phyloP scores from a whole-genome alignment of 768 basidiomycete species.

The Tubosaeta sp. region DNA sequence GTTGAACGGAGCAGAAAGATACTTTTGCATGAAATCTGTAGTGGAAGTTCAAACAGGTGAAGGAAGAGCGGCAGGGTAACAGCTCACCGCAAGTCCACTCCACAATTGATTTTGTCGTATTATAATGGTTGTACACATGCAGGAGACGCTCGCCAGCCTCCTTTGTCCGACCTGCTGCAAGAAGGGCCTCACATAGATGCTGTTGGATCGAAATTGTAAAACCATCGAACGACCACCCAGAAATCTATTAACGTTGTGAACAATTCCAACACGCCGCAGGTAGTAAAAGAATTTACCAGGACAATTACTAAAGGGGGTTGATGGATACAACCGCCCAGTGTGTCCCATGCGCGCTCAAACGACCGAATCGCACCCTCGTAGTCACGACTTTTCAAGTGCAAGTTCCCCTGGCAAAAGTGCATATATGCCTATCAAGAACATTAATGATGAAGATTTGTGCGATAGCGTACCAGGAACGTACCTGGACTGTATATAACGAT shows the following conservation, averaged over 20 bases:
- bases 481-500: not conserved
- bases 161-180: not conserved
- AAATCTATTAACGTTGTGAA: not conserved
- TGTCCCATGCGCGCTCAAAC: not conserved
- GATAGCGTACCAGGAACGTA: not conserved
- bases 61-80: not conserved
- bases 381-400: not conserved
- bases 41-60: not conserved
- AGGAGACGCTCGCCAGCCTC: not conserved
- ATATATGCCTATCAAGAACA: not conserved
- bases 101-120: not conserved
- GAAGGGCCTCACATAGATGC: slow-evolving; percentile 3
- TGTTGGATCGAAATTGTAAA: not conserved
- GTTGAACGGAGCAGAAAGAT: not conserved
- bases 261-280: not conserved
- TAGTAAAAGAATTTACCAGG: not conserved
- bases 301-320: not conserved
- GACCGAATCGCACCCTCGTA: not conserved
- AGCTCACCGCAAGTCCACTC: not conserved
- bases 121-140: not conserved
- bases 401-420: not conserved
- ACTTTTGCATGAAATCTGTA: not conserved
- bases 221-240: slow-evolving; percentile 8
- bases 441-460: not conserved
- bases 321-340: not conserved